phyloP scores from a whole-genome alignment of 768 basidiomycete genomes.

The Kwoniella mangroviensis region DNA sequence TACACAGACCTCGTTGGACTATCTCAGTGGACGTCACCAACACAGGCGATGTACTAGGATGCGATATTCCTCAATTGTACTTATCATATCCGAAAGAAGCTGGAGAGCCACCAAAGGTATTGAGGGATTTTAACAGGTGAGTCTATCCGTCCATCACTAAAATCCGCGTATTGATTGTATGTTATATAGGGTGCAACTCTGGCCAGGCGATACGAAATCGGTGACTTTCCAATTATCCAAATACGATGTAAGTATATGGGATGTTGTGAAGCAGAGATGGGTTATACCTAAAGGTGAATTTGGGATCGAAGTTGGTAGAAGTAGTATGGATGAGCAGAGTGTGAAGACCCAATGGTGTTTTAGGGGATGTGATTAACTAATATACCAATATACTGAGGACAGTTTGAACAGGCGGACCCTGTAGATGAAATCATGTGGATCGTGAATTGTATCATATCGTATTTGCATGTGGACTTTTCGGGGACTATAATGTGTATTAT shows the following conservation, averaged over 20 bases:
- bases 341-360: conserved; percentile 20
- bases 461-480: neutral
- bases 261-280: conserved; percentile 51
- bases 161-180: too few species aligned
- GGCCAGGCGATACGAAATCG: conserved; percentile 39
- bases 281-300: conserved; percentile 49
- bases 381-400: too few species aligned
- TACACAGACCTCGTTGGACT: conserved; percentile 49
- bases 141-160: neutral
- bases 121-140: conserved; percentile 46
- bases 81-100: conserved; percentile 40
- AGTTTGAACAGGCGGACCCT: too few species aligned
- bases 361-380: conserved; percentile 5
- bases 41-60: conserved; percentile 49
- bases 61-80: conserved; percentile 57
- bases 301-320: conserved; percentile 42
- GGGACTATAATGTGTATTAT: neutral
- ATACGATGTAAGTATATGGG: conserved; percentile 56
- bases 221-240: conserved; percentile 48
- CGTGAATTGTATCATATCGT: neutral
- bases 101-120: conserved; percentile 50
- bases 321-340: conserved; percentile 38
- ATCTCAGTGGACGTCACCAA: conserved; percentile 52
- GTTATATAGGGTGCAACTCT: conserved; percentile 41
- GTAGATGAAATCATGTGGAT: neutral